These are phyloP conservation scores for Aspergillus pseudoglaucus DNA, from an alignment of 2,329 filamentous ascomycete species.

Conservation along the genomic window DNA sequence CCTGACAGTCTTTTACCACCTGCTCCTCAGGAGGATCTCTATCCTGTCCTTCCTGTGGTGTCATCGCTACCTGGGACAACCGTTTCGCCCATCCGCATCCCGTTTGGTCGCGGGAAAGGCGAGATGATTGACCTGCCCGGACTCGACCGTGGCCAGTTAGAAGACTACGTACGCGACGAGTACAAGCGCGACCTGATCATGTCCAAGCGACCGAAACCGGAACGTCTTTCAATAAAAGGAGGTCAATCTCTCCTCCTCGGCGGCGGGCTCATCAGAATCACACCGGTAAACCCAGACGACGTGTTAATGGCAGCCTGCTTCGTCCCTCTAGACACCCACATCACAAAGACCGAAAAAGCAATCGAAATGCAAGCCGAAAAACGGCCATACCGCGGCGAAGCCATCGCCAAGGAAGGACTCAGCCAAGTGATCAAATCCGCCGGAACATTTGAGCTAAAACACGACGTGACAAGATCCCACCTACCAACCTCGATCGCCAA, in stretches of 20 bases:
- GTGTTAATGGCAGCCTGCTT: slow-evolving; percentile 81
- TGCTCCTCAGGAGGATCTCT: slow-evolving; percentile 63
- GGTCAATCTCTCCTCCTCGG: slow-evolving; percentile 77
- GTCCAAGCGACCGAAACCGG: slow-evolving; percentile 65
- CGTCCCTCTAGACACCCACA: slow-evolving; percentile 67
- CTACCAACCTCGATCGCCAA: slow-evolving; percentile 66
- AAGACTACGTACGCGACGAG: slow-evolving; percentile 61
- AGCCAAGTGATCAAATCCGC: slow-evolving; percentile 60
- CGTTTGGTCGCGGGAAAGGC: slow-evolving; percentile 77
- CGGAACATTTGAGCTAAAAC: slow-evolving; percentile 65
- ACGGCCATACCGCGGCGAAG: slow-evolving; percentile 53
- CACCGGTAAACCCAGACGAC: slow-evolving; percentile 59
- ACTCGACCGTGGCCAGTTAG: slow-evolving; percentile 66
- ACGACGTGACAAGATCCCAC: slow-evolving; percentile 76
- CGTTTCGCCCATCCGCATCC: slow-evolving; percentile 86
- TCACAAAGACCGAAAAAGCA: slow-evolving; percentile 75
- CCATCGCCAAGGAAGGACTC: slow-evolving; percentile 56
- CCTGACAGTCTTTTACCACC: slow-evolving; percentile 64
- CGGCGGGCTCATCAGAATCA: slow-evolving; percentile 81
- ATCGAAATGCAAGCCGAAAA: slow-evolving; percentile 62
- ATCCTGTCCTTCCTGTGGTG: slow-evolving; percentile 77
- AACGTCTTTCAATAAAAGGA: slow-evolving; percentile 65
- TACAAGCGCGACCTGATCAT: slow-evolving; percentile 67
- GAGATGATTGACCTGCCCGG: slow-evolving; percentile 93
- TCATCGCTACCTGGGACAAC: slow-evolving; percentile 88